Base-by-base conservation (phyloP, 805 yeast species). In the Suhomyces sp. region DNA sequence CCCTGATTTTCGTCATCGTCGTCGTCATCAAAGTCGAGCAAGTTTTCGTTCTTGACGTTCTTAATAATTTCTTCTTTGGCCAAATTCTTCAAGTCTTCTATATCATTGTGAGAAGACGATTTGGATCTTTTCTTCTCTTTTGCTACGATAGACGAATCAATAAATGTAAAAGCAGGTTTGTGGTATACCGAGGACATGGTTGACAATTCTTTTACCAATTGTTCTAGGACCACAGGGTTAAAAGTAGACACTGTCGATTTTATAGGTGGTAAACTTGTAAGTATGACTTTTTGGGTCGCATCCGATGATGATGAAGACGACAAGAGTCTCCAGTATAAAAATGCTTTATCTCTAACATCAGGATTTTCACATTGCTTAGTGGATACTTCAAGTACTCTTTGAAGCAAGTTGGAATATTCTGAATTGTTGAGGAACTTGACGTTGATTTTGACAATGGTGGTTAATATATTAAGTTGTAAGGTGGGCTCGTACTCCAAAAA, bases 161-260 rank as follows among this genome's bases (percentile, higher is more conserved):
- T 73, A 61, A 87, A 86, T 31, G 83, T 75, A 17, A 82, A 73
- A 4, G 88, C 83, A 10, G 97, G 96, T 63, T 86, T 87, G 68
- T 87, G 96, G 63, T 89, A 89, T 2, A 94, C 94, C 0, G 97
- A 89, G 37, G 97, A 85, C 55, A 94, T 78, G 7, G 94, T 86
- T 2, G 96, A 85, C 51, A 93, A 71, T 64, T 93, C 96, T n/a
- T 73, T 65, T 27, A 93, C 63, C 47, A 94, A 76, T 55, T 83
- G 85, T 41, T 84, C 82, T 52, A 92, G 77, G 4, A 90, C 75
- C 20, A 75, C 77, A 0, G 89, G 86, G 40, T 89, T 84, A 61
- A 92, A 86, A 17, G 77, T 69, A 41, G 90, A 86, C 27, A 92
- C 82, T 1, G 91, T 85, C 2, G 89, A 79, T 43, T 82, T 80